A percentile compares a stretch with the other conserved stretches of the same genome.
These are phyloP conservation scores for Auxenochlorella pyrenoidosa DNA, from an alignment of 139 green algal genomes.

Conservation along the genomic window DNA sequence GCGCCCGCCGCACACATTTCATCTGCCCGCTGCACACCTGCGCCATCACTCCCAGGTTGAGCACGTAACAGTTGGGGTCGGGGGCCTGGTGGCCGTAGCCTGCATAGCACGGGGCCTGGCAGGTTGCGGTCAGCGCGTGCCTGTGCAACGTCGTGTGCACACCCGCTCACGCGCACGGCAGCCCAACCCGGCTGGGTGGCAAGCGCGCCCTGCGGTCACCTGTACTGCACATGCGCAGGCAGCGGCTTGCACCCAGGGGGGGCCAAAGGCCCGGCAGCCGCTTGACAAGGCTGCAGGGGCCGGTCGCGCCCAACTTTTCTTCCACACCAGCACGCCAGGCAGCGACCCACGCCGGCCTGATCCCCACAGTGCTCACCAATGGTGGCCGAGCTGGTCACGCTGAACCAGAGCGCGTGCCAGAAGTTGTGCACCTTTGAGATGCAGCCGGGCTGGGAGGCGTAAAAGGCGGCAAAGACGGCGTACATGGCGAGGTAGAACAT, in stretches of 20 bases:
- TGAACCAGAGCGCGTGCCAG: constrained; percentile 69
- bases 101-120: neutral
- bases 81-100: constrained; percentile 55
- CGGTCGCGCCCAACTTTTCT: no score
- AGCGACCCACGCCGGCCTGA: no score
- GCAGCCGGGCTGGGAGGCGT: constrained; percentile 6
- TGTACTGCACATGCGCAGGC: no score
- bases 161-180: no score
- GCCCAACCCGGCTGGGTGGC: no score
- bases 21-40: no score
- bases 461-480: neutral
- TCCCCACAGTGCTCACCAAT: neutral
- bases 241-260: no score
- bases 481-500: constrained; percentile 51
- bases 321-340: neutral
- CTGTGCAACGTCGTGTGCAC: no score
- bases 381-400: constrained; percentile 32
- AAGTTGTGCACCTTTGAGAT: constrained; percentile 48
- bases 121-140: no score
- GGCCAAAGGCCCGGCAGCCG: no score
- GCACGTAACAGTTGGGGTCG: constrained; percentile 54
- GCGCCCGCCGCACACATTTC: no score
- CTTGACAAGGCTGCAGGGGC: no score
- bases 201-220: neutral
- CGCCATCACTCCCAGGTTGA: constrained; percentile 61